phyloP scores from a whole-genome alignment of 1,284 basidiomycete genomes.

The Flammula alnicola region DNA sequence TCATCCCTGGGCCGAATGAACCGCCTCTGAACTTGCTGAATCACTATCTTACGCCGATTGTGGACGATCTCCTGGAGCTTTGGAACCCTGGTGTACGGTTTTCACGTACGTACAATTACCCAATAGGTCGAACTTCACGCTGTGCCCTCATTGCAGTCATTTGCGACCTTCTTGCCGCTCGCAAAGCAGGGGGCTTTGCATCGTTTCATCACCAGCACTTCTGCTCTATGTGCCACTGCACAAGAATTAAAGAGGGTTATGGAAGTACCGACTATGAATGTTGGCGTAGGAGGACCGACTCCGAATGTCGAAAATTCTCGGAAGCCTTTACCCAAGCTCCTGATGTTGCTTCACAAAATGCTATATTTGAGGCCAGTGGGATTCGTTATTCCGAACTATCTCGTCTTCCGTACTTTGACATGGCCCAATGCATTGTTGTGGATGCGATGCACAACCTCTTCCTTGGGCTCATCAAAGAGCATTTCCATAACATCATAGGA shows the following conservation, averaged over 20 bases:
- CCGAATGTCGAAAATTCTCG: conserved; percentile 21
- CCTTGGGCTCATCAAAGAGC: too few relatives aligned
- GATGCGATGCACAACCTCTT: too few relatives aligned
- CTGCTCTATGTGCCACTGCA: conserved; percentile 22
- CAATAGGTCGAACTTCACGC: conserved; percentile 21
- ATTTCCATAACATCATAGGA: too few relatives aligned
- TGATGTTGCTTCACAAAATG: conserved; percentile 9
- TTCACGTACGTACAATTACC: conserved; percentile 23
- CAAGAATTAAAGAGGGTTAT: conserved; percentile 19
- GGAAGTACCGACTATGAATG: conserved; percentile 27
- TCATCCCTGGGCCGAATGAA: too few relatives aligned
- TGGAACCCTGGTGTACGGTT: conserved; percentile 16
- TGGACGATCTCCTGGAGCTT: too few relatives aligned
- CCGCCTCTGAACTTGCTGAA: too few relatives aligned
- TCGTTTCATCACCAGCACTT: too few relatives aligned
- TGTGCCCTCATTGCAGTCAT: conserved; percentile 28
- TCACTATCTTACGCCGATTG: too few relatives aligned
- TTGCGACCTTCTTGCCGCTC: conserved; percentile 25
- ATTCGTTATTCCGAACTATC: too few relatives aligned
- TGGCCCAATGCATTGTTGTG: too few relatives aligned
- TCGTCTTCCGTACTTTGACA: too few relatives aligned
- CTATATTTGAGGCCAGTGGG: too few relatives aligned
- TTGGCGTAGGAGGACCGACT: conserved; percentile 23
- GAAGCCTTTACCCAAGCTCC: conserved; percentile 22
- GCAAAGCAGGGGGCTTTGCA: conserved; percentile 27